These are phyloP conservation scores for Polygonum maritimum DNA, from an alignment of 148 eudicot species.

Conservation along the genomic window DNA sequence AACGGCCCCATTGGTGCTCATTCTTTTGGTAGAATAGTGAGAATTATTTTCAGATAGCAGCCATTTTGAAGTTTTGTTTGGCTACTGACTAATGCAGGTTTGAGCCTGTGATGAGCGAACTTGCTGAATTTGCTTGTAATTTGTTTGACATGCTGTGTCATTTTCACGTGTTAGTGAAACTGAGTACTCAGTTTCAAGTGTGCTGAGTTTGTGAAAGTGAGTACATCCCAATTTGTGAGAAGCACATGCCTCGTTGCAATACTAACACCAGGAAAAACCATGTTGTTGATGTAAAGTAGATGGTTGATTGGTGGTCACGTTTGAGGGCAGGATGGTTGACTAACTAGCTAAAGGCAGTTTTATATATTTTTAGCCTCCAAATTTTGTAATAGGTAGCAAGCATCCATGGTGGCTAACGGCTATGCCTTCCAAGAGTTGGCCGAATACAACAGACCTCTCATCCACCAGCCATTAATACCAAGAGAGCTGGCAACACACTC, in stretches of 20 bases:
- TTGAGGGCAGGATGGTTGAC: neutral
- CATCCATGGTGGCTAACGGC: constrained; percentile 28
- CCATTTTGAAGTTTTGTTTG: neutral
- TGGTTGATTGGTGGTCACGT: neutral
- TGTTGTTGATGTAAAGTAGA: neutral
- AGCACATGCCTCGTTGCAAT: neutral
- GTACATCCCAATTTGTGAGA: neutral
- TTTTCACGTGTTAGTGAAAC: neutral
- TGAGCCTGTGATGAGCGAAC: constrained; percentile 16
- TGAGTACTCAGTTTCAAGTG: neutral
- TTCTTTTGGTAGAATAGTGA: constrained; percentile 10
- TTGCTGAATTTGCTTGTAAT: constrained; percentile 8
- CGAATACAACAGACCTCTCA: constrained; percentile 78
- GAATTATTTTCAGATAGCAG: neutral
- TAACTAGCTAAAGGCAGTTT: neutral
- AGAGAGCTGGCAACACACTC: neutral
- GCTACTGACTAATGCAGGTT: constrained; percentile 20
- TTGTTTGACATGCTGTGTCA: neutral
- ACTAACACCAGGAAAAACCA: neutral
- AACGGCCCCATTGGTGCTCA: neutral
- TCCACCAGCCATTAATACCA: constrained; percentile 75
- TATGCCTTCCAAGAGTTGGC: constrained; percentile 91
- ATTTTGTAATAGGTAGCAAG: no score
- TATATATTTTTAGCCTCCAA: no score
- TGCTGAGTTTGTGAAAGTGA: neutral